Conservation (phyloP, 108 stramenopile species). For the Fragilaria crotonensis region DNA sequence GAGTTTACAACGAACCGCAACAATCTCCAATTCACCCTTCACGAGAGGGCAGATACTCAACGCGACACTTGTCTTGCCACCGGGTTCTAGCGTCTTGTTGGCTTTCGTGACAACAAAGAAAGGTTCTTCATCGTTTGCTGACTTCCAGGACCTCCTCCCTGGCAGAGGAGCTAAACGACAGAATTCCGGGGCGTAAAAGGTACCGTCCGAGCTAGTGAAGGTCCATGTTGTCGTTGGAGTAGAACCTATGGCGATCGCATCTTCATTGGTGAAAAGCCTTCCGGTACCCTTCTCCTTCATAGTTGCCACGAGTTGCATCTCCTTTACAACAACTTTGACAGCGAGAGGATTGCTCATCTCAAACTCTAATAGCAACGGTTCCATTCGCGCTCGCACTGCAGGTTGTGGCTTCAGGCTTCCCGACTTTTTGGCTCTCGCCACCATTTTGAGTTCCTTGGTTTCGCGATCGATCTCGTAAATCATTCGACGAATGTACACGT, state of each 20-base stretch:
- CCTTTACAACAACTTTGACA: constrained; percentile 44
- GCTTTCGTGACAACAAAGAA: constrained; percentile 75
- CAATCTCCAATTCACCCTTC: constrained; percentile 64
- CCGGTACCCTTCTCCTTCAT: constrained; percentile 23
- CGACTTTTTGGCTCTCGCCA: constrained; percentile 53
- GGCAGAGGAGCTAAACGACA: constrained; percentile 32
- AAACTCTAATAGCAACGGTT: constrained; percentile 67
- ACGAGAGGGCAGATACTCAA: constrained; percentile 61
- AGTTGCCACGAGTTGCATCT: constrained; percentile 69
- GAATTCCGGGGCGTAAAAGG: constrained; percentile 55
- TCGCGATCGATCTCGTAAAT: constrained; percentile 74
- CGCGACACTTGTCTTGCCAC: constrained; percentile 25
- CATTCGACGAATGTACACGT: constrained; percentile 44
- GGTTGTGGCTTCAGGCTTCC: constrained; percentile 28
- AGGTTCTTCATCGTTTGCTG: constrained; percentile 33
- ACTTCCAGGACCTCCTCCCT: constrained; percentile 19
- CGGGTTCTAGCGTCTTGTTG: constrained; percentile 30
- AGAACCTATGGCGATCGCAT: constrained; percentile 35
- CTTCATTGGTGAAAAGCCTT: constrained; percentile 54
- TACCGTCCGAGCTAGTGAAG: constrained; percentile 54
- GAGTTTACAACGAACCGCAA: constrained; percentile 67
- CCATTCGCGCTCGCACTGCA: constrained; percentile 48
- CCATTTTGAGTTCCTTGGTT: constrained; percentile 38
- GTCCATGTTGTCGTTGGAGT: constrained; percentile 31
- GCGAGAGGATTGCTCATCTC: constrained; percentile 53